Conservation (phyloP, 2,329 filamentous ascomycete genomes). For the Aspergillus brunneoviolaceus region DNA sequence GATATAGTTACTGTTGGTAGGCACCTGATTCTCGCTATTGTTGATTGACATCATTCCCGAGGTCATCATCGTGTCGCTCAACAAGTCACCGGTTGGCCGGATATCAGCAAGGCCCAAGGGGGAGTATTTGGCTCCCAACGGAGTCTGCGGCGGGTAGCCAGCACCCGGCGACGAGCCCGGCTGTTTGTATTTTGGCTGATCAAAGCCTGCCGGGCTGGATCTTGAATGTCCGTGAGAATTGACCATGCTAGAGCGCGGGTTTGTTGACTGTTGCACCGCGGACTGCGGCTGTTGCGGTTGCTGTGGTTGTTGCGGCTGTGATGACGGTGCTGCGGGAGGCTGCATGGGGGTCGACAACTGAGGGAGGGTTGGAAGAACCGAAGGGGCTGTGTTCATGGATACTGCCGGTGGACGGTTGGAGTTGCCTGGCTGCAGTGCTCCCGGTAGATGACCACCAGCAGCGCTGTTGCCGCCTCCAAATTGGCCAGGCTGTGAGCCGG, state of each 20-base stretch:
- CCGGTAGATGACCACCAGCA: constrained; percentile 52
- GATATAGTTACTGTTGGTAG: constrained; percentile 82
- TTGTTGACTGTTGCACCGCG: constrained; percentile 34
- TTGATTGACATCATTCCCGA: constrained; percentile 56
- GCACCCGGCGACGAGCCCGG: constrained; percentile 51
- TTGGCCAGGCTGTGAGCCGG: constrained; percentile 50
- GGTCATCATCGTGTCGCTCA: constrained; percentile 69
- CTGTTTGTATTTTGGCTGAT: constrained; percentile 61
- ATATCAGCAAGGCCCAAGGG: constrained; percentile 91
- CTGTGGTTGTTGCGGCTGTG: constrained; percentile 12
- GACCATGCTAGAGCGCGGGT: constrained; percentile 63
- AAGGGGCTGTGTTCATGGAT: constrained; percentile 58
- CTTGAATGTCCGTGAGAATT: constrained; percentile 76
- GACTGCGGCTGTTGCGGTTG: constrained; percentile 21
- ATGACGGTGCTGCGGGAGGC: constrained; percentile 6
- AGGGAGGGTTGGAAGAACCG: constrained; percentile 57
- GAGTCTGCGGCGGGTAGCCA: constrained; percentile 54
- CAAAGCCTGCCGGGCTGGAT: constrained; percentile 71
- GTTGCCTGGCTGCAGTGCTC: constrained; percentile 59
- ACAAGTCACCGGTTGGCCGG: constrained; percentile 75
- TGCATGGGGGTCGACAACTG: constrained; percentile 42
- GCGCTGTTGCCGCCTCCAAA: constrained; percentile 45
- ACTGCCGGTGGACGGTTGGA: constrained; percentile 53
- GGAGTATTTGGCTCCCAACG: constrained; percentile 68
- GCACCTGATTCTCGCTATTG: constrained; percentile 65